Base-by-base conservation (phyloP, 2,329 filamentous ascomycete species). In the Pseudogymnoascus pannorum region DNA sequence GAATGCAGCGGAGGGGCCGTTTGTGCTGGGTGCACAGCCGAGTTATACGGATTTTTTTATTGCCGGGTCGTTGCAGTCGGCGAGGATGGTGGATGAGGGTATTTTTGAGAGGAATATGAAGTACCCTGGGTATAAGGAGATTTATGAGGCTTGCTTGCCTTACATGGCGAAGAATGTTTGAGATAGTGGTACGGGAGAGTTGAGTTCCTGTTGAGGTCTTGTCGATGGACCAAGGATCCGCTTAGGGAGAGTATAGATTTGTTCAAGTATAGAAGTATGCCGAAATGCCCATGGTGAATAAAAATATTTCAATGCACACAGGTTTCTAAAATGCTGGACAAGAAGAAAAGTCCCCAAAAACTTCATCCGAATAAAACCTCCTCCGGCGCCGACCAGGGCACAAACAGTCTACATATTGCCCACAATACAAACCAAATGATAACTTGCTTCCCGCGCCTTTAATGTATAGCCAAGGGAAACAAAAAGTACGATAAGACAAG, bases 41-140 rank as follows among this genome's bases (percentile, higher is more conserved):
- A 75, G 69, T 60, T 68, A 67, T 31, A 72, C 72, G 14, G 75
- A 76, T 61, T 77, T 77, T 64, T 75, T 75, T 36, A 70, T 77
- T 64, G 72, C 73, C 8, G 75, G 74, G 4, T 63, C 66, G 2
- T 62, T 77, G 4, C 72, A 75, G 67, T 67, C 62, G 63, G 69
- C 70, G 36, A 72, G 70, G 54, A 59, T 70, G 61, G 63, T 74
- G 5, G 68, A 73, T 64, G 72, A 73, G 54, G 64, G 58, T 2
- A 65, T 71, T 3, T 73, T 72, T 29, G 63, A 69, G 64, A 70
- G 68, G 38, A 58, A 69, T 36, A 29, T 66, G 2, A 63, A 64
- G 38, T 71, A 69, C 48, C 60, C 62, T 51, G 67, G 67, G 20
- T 72, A 58, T 57, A 64, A 63, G 61, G 66, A 66, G 8, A 31